phyloP scores from a whole-genome alignment of 768 basidiomycete genomes.

The Rhodotorula diobovata region DNA sequence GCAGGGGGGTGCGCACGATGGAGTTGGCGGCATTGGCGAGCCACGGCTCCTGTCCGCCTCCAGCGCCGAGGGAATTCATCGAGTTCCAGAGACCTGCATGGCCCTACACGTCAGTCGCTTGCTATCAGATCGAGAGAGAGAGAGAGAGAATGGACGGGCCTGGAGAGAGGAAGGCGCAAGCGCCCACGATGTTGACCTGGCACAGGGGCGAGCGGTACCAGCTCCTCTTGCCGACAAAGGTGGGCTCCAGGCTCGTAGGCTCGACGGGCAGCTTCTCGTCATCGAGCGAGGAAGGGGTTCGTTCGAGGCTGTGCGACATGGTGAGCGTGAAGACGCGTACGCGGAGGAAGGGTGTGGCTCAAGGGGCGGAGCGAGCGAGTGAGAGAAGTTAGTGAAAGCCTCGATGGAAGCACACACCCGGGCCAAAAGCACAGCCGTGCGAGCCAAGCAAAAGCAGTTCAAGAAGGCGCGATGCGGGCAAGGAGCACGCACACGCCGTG shows the following conservation, averaged over 20 bases:
- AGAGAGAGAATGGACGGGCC: not conserved
- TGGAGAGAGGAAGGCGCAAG: conserved; percentile 13
- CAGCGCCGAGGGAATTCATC: not conserved
- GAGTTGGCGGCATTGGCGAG: conserved; percentile 27
- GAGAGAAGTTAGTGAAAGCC: too few relatives aligned
- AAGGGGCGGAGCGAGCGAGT: not conserved
- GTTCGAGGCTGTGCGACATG: not conserved
- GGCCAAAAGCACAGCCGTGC: too few relatives aligned
- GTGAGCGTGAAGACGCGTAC: not conserved
- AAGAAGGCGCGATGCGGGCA: too few relatives aligned
- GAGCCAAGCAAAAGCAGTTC: too few relatives aligned
- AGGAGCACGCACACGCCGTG: too few relatives aligned
- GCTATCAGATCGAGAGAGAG: not conserved
- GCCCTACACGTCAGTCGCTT: too few relatives aligned
- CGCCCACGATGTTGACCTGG: conserved; percentile 6
- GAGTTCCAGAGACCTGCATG: not conserved
- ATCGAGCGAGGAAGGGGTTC: not conserved
- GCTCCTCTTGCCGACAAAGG: not conserved
- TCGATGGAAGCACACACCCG: too few relatives aligned
- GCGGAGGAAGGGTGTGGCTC: too few relatives aligned
- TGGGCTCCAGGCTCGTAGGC: not conserved
- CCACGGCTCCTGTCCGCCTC: conserved; percentile 6
- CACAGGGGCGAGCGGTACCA: conserved; percentile 8
- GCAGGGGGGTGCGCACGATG: not conserved
- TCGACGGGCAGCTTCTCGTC: not conserved